phyloP scores from a whole-genome alignment of 2,329 filamentous ascomycete species.

The Dactylonectria estremocensis region DNA sequence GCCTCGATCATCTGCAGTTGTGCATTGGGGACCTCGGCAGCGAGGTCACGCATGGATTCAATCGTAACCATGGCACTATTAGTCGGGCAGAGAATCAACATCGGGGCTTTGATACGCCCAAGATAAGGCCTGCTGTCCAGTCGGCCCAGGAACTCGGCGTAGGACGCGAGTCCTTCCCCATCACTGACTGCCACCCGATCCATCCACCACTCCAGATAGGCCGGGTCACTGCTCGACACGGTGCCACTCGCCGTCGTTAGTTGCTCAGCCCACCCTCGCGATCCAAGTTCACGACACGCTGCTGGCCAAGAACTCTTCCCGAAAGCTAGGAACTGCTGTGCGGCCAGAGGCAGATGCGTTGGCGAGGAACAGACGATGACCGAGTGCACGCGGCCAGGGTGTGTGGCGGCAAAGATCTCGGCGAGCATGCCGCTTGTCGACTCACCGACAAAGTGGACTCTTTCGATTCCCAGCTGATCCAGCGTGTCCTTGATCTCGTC shows the following conservation, averaged over 20 bases:
- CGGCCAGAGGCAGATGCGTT: constrained; percentile 14
- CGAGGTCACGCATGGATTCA: constrained; percentile 16
- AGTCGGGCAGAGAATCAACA: constrained; percentile 23
- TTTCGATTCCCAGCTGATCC: constrained; percentile 16
- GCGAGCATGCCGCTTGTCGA: constrained; percentile 32
- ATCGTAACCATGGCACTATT: constrained; percentile 24
- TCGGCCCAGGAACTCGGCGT: constrained; percentile 22
- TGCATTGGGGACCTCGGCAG: not conserved
- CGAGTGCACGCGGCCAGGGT: constrained; percentile 24
- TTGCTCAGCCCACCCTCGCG: constrained; percentile 20
- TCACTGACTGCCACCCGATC: constrained; percentile 21
- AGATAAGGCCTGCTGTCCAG: constrained; percentile 18
- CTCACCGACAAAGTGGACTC: constrained; percentile 29
- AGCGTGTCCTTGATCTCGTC: constrained; percentile 29
- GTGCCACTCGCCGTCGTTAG: constrained; percentile 12
- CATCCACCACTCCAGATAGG: constrained; percentile 22
- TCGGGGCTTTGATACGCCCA: constrained; percentile 1
- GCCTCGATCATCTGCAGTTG: constrained; percentile 18
- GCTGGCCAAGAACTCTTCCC: constrained; percentile 25
- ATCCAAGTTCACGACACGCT: constrained; percentile 18
- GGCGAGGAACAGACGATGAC: constrained; percentile 28
- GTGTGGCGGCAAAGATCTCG: constrained; percentile 26
- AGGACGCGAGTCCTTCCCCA: constrained; percentile 22
- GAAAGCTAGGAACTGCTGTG: constrained; percentile 27
- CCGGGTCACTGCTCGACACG: not conserved